Evolutionary conservation across 768 basidiomycete species (phyloP), one percentile per base, ranked within the genome.

Genomic region (Russula sp.): DNA sequence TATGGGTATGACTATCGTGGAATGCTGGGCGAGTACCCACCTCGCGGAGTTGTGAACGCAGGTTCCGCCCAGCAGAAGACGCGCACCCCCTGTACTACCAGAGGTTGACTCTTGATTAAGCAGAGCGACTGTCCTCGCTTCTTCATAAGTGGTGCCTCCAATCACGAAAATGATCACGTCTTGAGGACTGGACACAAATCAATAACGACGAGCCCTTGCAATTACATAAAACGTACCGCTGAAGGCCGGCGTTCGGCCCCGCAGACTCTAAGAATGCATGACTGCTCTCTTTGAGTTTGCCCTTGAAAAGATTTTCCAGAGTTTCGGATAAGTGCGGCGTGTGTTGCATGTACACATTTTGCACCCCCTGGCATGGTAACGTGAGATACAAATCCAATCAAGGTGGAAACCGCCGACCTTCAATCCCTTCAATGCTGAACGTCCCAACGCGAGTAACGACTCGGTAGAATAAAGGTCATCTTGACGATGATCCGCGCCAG

Each of bases 321-420:
- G 96, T 98, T 71, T 97, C 89, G 1, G 89, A 86, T 6, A 99
- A 78, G 74, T 95, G 94, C 7, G 97, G 97, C 16, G 86, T 87
- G 70, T 98, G 97, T 69, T 98, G 97, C 60, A 94, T 99, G 73
- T 98, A 99, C 16, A 98, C 95, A 70, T 99, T 99, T 75, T 99
- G 97, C 4, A 98, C 96, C 2, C 97, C 97, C 92, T 95, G n/a
- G 59, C 4, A 66, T 39, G 40, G 31, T 49, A 35, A 64, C 55
- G 37, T 45, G 39, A 37, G 61, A 71, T 49, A 66, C 53, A 22
- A 58, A 18, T n/a, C 52, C 18, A 27, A 39, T 7, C 37, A 22
- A 39, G 34, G 8, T 18, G 8, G 13, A 45, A 40, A 35, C 16
- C 22, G 66, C 75, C 37, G 59, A 92, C 93, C 82, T 97, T 97